These are phyloP conservation scores for Hypoxylon sp. DNA, from an alignment of 2,329 filamentous ascomycete species.

Conservation along the genomic window DNA sequence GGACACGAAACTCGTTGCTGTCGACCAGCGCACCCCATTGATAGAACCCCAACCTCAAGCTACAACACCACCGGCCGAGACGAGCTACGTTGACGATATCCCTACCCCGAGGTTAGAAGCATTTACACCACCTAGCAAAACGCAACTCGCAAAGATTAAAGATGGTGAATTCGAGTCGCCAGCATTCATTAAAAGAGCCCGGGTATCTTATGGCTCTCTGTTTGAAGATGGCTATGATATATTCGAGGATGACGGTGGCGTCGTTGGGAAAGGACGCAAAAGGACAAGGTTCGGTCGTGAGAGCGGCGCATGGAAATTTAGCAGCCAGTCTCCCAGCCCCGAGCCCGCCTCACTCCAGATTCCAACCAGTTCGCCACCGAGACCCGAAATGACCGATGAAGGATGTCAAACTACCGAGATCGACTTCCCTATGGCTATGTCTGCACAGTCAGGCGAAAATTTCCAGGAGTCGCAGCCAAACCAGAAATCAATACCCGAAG, in stretches of 20 bases:
- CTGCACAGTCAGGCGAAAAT: conserved; percentile 13
- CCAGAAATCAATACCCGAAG: conserved; percentile 7
- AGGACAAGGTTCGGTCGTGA: conserved; percentile 72
- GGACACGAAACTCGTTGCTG: conserved; percentile 59
- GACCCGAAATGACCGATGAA: conserved; percentile 49
- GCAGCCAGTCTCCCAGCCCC: conserved; percentile 75
- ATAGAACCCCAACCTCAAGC: conserved; percentile 21
- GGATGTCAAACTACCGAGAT: conserved; percentile 52
- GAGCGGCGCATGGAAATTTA: conserved; percentile 77
- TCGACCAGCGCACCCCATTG: conserved; percentile 55
- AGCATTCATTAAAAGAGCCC: conserved; percentile 77
- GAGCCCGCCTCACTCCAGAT: conserved; percentile 50
- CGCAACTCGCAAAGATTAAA: conserved; percentile 49
- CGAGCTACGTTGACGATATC: conserved; percentile 29
- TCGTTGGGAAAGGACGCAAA: conserved; percentile 71
- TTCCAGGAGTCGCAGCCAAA: conserved; percentile 5
- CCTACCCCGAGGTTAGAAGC: conserved; percentile 9
- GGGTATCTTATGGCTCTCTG: conserved; percentile 73
- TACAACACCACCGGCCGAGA: conserved; percentile 18
- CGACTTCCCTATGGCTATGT: conserved; percentile 36
- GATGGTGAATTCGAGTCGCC: conserved; percentile 75
- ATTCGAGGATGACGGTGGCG: conserved; percentile 73
- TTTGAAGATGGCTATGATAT: conserved; percentile 72
- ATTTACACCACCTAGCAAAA: conserved; percentile 46
- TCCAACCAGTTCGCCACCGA: conserved; percentile 27